These are phyloP conservation scores for Biscogniauxia mediterranea DNA, from an alignment of 2,329 filamentous ascomycete genomes.

Conservation along the genomic window DNA sequence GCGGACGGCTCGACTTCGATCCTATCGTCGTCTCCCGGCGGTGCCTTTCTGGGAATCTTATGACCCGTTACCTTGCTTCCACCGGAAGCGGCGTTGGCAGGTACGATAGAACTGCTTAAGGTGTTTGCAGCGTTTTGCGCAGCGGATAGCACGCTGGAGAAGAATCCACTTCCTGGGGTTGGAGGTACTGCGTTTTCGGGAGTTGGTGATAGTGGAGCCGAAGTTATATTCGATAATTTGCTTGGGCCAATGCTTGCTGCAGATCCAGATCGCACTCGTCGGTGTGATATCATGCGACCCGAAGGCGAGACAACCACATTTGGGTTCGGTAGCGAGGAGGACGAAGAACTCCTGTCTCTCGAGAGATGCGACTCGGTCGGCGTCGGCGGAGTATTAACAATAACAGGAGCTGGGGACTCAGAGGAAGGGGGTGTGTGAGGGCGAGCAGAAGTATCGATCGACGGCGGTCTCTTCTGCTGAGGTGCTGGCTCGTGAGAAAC, in stretches of 20 bases:
- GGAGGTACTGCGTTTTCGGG: constrained; percentile 57
- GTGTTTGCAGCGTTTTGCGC: constrained; percentile 87
- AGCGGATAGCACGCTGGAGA: constrained; percentile 88
- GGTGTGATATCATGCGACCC: constrained; percentile 71
- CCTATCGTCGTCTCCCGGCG: constrained; percentile 34
- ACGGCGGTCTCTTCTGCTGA: constrained; percentile 23
- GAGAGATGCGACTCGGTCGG: constrained; percentile 47
- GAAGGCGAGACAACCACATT: constrained; percentile 62
- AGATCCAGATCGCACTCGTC: constrained; percentile 53
- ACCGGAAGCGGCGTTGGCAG: constrained; percentile 56
- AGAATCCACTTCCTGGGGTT: constrained; percentile 71
- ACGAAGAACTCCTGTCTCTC: constrained; percentile 18
- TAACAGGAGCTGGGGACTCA: constrained; percentile 49
- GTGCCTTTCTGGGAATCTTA: constrained; percentile 30
- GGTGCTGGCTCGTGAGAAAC: constrained; percentile 17
- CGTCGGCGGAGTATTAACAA: constrained; percentile 66
- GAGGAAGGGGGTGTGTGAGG: constrained; percentile 49
- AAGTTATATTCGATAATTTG: constrained; percentile 78
- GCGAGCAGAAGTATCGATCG: constrained; percentile 25
- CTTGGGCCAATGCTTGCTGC: constrained; percentile 63
- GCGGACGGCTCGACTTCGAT: constrained; percentile 45
- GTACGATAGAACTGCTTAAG: constrained; percentile 72
- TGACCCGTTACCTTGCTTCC: constrained; percentile 42
- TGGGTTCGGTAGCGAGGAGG: constrained; percentile 32
- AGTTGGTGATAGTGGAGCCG: constrained; percentile 72